Evolutionary conservation across 2,329 filamentous ascomycete genomes (phyloP).

Genomic region (Sporothrix dimorphospora): DNA sequence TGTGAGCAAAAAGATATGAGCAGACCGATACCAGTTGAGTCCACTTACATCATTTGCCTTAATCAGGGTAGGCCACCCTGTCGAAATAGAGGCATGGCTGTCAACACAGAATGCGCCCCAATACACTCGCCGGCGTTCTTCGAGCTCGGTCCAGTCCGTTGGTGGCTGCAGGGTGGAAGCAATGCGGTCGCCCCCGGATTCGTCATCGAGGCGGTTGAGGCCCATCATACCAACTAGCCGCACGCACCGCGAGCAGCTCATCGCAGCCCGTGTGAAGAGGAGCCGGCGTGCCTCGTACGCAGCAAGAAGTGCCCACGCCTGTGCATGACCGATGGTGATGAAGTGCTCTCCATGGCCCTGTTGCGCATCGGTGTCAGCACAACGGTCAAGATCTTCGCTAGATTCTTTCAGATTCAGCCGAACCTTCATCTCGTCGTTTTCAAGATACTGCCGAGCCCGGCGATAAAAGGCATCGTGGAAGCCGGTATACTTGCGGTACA

Average conservation of each 20-base stretch:
- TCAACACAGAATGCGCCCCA: conserved; percentile 86
- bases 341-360: conserved; percentile 77
- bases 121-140: conserved; percentile 80
- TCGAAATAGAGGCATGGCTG: conserved; percentile 83
- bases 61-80: conserved; percentile 84
- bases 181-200: conserved; percentile 57
- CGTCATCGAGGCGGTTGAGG: conserved; percentile 74
- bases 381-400: neutral
- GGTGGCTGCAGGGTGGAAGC: conserved; percentile 75
- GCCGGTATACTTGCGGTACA: conserved; percentile 70
- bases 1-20: neutral
- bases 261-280: conserved; percentile 82
- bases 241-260: conserved; percentile 73
- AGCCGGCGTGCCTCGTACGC: conserved; percentile 83
- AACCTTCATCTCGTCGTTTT: conserved; percentile 81
- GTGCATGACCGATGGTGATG: conserved; percentile 76
- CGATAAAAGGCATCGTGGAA: conserved; percentile 81
- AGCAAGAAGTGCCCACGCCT: conserved; percentile 75
- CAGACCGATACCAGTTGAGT: neutral
- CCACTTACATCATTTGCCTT: conserved; percentile 66
- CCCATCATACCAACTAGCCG: conserved; percentile 83
- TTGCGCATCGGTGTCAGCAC: conserved; percentile 8
- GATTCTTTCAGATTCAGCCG: conserved; percentile 27
- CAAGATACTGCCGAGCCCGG: conserved; percentile 78
- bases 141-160: conserved; percentile 75